These are phyloP conservation scores for Mycena sanguinolenta DNA, from an alignment of 768 basidiomycete species.

Conservation along the genomic window DNA sequence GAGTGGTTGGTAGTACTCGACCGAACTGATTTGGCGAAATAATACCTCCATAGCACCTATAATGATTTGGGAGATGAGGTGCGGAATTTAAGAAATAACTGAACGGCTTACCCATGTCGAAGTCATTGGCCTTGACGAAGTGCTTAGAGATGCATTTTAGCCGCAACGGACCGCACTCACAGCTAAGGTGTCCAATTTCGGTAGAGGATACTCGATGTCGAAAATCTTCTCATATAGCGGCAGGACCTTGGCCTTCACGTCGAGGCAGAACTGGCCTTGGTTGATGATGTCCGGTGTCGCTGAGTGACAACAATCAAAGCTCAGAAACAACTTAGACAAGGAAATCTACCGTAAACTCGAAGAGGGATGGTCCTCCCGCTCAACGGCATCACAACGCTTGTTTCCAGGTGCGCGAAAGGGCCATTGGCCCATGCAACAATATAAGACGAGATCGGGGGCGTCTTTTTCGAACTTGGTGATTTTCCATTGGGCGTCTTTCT, in stretches of 20 bases:
- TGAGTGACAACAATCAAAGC: conserved; percentile 43
- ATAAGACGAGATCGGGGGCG: conserved; percentile 91
- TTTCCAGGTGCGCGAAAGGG: conserved; percentile 78
- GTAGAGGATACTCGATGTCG: conserved; percentile 44
- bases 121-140: conserved; percentile 74
- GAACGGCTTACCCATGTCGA: conserved; percentile 75
- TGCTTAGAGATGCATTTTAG: conserved; percentile 56
- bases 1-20: background rate
- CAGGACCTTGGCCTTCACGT: conserved; percentile 84
- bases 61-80: conserved; percentile 13
- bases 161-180: conserved; percentile 50
- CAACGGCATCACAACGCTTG: conserved; percentile 81
- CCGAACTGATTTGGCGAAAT: background rate
- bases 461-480: conserved; percentile 83
- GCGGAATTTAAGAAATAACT: background rate
- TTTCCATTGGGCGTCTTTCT: conserved; percentile 72
- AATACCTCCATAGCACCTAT: conserved; percentile 84
- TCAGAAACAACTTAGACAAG: background rate
- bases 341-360: conserved; percentile 70
- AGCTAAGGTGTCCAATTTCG: conserved; percentile 94
- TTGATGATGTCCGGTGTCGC: conserved; percentile 86
- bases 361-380: conserved; percentile 86
- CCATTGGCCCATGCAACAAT: conserved; percentile 92
- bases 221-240: conserved; percentile 70
- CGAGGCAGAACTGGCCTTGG: conserved; percentile 88